Conservation (phyloP, 345 rosid species). For the Boechera stricta region DNA sequence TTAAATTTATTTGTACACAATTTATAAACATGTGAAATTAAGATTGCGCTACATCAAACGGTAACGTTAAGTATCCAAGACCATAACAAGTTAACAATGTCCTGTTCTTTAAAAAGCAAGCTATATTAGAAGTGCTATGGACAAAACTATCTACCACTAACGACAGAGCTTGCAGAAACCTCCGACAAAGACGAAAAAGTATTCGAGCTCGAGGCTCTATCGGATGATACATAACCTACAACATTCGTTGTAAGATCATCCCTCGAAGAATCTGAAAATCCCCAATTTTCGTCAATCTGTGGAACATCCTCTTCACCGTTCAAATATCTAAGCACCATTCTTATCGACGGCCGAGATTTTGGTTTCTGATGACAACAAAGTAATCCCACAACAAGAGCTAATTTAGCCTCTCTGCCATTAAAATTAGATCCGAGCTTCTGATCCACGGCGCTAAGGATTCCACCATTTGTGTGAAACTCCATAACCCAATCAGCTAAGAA, state of each 20-base stretch:
- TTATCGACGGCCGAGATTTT: slow-evolving; percentile 36
- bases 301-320: slow-evolving; percentile 40
- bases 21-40: neutral
- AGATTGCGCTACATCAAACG: neutral
- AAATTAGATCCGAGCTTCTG: slow-evolving; percentile 44
- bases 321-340: slow-evolving; percentile 39
- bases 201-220: slow-evolving; percentile 29
- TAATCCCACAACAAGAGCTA: slow-evolving; percentile 38
- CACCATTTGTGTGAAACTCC: slow-evolving; percentile 47
- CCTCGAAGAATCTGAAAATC: slow-evolving; percentile 19
- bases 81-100: neutral
- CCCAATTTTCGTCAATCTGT: slow-evolving; percentile 21
- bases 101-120: neutral
- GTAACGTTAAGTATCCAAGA: neutral
- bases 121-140: neutral
- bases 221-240: slow-evolving; percentile 32
- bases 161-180: slow-evolving; percentile 29
- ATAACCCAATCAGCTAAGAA: slow-evolving; percentile 59
- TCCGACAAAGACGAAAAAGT: neutral
- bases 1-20: neutral
- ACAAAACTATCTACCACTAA: slow-evolving; percentile 25
- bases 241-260: slow-evolving; percentile 14
- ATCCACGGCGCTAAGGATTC: slow-evolving; percentile 52
- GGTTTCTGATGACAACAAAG: slow-evolving; percentile 42
- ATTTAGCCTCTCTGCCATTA: slow-evolving; percentile 31